Base-by-base conservation (phyloP, 176 grass and related monocot species). In the Stipa capillata region DNA sequence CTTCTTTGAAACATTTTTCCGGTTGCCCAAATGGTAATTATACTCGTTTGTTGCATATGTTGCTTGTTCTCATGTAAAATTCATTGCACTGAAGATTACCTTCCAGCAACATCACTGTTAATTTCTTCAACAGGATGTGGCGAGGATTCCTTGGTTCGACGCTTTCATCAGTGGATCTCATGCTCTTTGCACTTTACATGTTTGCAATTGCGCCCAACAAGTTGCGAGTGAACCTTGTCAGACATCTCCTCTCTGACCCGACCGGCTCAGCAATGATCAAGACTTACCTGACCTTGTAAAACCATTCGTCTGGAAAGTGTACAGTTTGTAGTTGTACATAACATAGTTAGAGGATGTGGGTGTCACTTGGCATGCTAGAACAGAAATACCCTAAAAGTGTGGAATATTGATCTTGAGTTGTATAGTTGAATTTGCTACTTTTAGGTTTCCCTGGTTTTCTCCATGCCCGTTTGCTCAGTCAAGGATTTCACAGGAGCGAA, bases 111-210 rank as follows among this genome's bases (percentile, higher is more conserved):
- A 54, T 31, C 20, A 63, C n/a, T 4, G 29, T 79, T 55, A n/a
- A 53, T 67, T 84, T 76, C 51, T 34, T 84, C 4, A 21, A 73
- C 90, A 99, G 96, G 96, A 99, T 99, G 96, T 99, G 92, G 92
- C 87, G 75, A 72, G 96, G 96, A 82, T 99, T 99, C 81, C 84
- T 95, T 18, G 92, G 96, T 20, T 99, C 92, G 2, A 91, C 96
- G 1, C 92, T 99, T 55, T 95, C 92, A 12, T 99, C 96, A 0
- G 81, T 79, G 47, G 96, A 99, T 54, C 96, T 99, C 40, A 86
- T 95, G 77, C 72, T 88, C 21, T 99, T 99, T 88, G 87, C 96
- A 25, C 92, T 95, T 84, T 99, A 99, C 88, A 95, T 95, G 96
- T 99, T 95, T 77, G 79, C 81, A 11, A 81, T 95, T 34, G 96